Conservation (phyloP, 2,329 filamentous ascomycete genomes). For the Talaromyces sp. region DNA sequence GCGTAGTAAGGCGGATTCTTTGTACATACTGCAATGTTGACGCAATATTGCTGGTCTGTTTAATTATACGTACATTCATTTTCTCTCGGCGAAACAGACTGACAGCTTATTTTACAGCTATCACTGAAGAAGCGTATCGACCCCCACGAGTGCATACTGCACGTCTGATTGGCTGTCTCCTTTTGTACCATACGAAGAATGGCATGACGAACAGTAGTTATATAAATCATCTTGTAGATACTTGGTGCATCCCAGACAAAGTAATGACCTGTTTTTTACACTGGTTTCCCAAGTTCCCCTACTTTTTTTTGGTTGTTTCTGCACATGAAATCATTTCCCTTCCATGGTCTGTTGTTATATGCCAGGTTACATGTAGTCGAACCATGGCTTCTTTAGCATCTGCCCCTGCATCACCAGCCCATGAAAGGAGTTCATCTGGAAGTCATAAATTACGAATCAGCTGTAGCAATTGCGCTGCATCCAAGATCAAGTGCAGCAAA, state of each 20-base stretch:
- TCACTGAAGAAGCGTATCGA: not conserved
- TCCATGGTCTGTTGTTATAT: not conserved
- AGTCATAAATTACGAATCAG: conserved; percentile 3
- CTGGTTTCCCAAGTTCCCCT: not conserved
- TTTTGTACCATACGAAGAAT: not conserved
- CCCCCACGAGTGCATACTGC: not conserved
- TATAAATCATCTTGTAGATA: not conserved
- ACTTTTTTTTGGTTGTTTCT: not conserved
- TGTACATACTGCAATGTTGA: not conserved
- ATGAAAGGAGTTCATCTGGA: not conserved
- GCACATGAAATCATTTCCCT: not conserved
- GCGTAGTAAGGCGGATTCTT: too few species aligned
- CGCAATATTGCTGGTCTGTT: not conserved
- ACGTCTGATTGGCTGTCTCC: not conserved
- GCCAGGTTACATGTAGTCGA: not conserved
- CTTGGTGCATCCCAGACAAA: not conserved
- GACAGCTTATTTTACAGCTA: not conserved
- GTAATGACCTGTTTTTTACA: not conserved
- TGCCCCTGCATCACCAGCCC: not conserved
- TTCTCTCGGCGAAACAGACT: not conserved
- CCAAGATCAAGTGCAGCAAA: conserved; percentile 13
- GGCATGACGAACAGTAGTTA: not conserved
- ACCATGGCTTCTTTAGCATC: not conserved
- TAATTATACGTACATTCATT: too few species aligned
- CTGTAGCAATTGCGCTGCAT: conserved; percentile 9